These are phyloP conservation scores for Galeopsis tetrahit DNA, from an alignment of 257 asterid species.

Conservation along the genomic window DNA sequence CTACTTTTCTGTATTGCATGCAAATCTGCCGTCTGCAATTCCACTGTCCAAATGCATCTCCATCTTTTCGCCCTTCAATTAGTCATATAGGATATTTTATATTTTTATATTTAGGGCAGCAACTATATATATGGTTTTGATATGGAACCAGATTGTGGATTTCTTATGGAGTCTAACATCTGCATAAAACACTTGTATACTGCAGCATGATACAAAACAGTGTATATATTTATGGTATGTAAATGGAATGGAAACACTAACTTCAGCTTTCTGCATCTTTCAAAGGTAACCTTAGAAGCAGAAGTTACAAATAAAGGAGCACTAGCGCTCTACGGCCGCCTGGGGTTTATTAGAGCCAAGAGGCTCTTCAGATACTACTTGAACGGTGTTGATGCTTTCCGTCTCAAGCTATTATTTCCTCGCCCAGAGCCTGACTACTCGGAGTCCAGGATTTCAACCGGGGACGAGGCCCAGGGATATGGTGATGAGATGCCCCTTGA, in stretches of 20 bases:
- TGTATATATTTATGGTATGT: background rate
- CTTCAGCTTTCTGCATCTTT: background rate
- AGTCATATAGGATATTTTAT: conserved; percentile 9
- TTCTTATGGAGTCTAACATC: too few relatives aligned
- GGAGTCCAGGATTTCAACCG: conserved; percentile 34
- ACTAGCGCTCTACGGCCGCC: conserved; percentile 86
- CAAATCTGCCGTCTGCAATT: background rate
- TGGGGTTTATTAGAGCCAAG: conserved; percentile 91
- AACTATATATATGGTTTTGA: background rate
- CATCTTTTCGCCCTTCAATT: background rate
- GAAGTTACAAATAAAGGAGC: conserved; percentile 97
- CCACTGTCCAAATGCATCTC: background rate
- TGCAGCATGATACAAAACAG: too few relatives aligned
- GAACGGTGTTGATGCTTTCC: conserved; percentile 96
- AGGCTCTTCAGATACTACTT: conserved; percentile 92
- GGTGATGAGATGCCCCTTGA: conserved; percentile 33
- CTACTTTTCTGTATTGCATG: background rate
- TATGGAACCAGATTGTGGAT: too few relatives aligned
- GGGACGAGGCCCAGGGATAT: conserved; percentile 35
- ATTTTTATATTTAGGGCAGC: background rate
- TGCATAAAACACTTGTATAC: too few relatives aligned
- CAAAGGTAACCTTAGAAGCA: conserved; percentile 92
- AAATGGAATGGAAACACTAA: background rate
- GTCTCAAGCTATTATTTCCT: conserved; percentile 86
- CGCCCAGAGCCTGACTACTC: conserved; percentile 50